Base-by-base conservation (phyloP, 23 red algal genomes). In the Gracilariopsis chorda region DNA sequence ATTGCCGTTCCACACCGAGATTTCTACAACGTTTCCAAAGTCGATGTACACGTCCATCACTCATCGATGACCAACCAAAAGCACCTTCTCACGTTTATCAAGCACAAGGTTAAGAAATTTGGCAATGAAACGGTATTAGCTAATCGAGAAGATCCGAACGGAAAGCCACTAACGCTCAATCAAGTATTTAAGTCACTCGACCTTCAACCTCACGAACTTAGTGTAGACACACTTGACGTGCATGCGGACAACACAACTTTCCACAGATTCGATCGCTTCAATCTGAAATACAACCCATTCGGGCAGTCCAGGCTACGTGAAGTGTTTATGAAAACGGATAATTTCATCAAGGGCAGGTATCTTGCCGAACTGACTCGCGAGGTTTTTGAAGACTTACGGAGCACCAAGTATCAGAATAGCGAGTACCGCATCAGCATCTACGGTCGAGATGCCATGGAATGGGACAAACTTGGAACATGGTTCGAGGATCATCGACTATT, bases 261-360 rank as follows among this genome's bases (percentile, higher is more conserved):
- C 33, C 92, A 98, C 29, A 77, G 96, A 21, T 98, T 98, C 46
- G 96, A 98, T 71, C 96, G 96, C 70, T 98, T 98, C 92, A 98
- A 98, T 74, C 69, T 92, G 24, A 98, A 98, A 78, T 80, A 83
- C 68, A 80, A 67, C 27, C 86, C 83, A 7, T 74, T 94, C 49
- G 96, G 96, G 25, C 87, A 98, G 74, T 95, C 93, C 8, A 76
- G 91, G 48, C 64, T 98, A 46, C 91, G 96, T 27, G 96, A 98
- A 58, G 81, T 98, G 45, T 98, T 98, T 84, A 81, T 98, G 92
- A 98, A 98, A 72, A 95, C 92, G 3, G 96, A 98, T 55, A 98
- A 98, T 82, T 82, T 52, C 53, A 93, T 95, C 35, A 77, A 86
- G 36, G 96, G 96, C 88, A 87, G 85, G 45, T 98, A 92, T 59